phyloP scores from a whole-genome alignment of 208 protist genomes.

The Plasmodiophora brassicae region DNA sequence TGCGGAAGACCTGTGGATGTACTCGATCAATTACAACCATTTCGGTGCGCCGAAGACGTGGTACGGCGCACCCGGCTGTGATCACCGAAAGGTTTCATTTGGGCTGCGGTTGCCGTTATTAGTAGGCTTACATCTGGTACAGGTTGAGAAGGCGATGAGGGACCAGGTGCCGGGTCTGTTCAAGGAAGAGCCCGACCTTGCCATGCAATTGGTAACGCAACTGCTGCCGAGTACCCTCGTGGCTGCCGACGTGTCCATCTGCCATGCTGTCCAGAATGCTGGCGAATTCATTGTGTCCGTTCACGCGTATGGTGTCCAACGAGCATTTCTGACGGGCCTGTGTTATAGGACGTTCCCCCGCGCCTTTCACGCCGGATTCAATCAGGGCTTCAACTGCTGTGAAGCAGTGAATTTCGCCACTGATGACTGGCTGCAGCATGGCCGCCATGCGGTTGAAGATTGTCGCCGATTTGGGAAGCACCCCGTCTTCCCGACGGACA shows the following conservation, averaged over 20 bases:
- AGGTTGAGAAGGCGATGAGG: conserved; percentile 59
- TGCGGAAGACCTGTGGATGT: conserved; percentile 66
- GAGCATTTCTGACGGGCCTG: not conserved
- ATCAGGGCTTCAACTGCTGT: conserved; percentile 67
- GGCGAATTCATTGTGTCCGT: conserved; percentile 29
- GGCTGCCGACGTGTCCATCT: not conserved
- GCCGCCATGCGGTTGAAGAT: not conserved
- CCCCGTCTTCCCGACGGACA: not conserved
- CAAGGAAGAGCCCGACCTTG: conserved; percentile 59
- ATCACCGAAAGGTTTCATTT: not conserved
- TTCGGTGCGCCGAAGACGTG: conserved; percentile 63
- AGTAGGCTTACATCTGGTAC: not conserved
- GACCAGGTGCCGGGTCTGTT: conserved; percentile 45
- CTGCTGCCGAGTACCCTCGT: not conserved
- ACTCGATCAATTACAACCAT: conserved; percentile 68
- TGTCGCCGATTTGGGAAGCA: not conserved
- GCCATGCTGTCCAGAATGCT: not conserved
- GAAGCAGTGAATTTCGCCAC: conserved; percentile 68
- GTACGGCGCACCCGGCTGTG: conserved; percentile 48
- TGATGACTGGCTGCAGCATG: conserved; percentile 60
- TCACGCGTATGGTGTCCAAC: not conserved
- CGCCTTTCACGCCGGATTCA: conserved; percentile 68
- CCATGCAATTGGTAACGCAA: conserved; percentile 62
- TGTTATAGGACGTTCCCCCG: conserved; percentile 62
- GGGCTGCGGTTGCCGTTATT: not conserved